Percentiles rank a stretch among this genome's conserved stretches.
These are phyloP conservation scores for Fusarium humuli DNA, from an alignment of 2,329 filamentous ascomycete species.

Conservation along the genomic window DNA sequence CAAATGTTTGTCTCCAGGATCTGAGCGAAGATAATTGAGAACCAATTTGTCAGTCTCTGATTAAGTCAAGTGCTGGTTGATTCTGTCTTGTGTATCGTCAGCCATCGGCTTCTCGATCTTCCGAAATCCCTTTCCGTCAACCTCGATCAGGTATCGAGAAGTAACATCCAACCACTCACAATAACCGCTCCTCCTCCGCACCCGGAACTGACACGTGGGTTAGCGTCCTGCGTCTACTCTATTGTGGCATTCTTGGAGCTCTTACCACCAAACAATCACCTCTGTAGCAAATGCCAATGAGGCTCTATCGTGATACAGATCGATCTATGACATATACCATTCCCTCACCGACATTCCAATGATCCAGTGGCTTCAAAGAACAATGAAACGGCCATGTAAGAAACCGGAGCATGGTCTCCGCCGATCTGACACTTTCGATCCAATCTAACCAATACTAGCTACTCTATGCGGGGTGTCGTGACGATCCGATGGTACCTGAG, in stretches of 20 bases:
- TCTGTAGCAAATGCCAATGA: not conserved
- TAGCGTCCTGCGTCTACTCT: not conserved
- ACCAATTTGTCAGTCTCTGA: not conserved
- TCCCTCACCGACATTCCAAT: not conserved
- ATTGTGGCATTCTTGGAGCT: not conserved
- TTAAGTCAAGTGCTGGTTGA: rapidly evolving
- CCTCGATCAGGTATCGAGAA: not conserved
- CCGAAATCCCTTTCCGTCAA: not conserved
- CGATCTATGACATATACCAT: not conserved
- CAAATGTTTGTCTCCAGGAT: not conserved
- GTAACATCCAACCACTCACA: not conserved
- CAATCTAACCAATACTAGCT: not conserved
- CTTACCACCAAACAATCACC: not conserved
- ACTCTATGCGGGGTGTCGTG: not conserved
- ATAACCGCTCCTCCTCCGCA: not conserved
- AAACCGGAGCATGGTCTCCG: slow-evolving; percentile 9
- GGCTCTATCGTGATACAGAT: not conserved
- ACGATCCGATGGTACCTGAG: slow-evolving; percentile 6
- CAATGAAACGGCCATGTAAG: not conserved
- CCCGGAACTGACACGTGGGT: not conserved
- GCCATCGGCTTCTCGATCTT: not conserved
- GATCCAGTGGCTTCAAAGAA: not conserved
- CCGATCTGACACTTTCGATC: not conserved
- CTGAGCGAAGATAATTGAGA: not conserved
- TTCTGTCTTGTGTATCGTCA: not conserved